A percentile compares a stretch with the other conserved stretches of the same genome.
phyloP scores from a whole-genome alignment of 352 stramenopile genomes.

The Phytophthora chlamydospora region DNA sequence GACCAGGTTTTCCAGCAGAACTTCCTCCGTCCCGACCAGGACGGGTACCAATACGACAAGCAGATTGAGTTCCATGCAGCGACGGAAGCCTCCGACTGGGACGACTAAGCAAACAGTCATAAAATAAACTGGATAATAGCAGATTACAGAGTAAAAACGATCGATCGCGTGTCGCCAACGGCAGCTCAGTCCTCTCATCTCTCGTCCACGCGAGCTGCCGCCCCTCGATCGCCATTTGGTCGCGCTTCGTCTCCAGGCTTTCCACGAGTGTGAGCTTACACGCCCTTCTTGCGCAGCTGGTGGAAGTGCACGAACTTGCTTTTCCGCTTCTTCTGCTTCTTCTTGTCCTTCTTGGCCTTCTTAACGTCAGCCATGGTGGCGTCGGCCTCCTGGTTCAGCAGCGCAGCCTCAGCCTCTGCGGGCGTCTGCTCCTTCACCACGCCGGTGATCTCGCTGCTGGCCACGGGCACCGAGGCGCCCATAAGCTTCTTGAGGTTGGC shows the following conservation, averaged over 20 bases:
- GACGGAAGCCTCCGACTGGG: constrained; percentile 64
- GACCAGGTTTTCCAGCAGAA: constrained; percentile 73
- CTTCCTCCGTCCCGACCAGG: constrained; percentile 58
- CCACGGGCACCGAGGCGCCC: constrained; percentile 54
- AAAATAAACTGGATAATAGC: constrained; percentile 61
- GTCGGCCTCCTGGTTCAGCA: constrained; percentile 58
- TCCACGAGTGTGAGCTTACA: constrained; percentile 45
- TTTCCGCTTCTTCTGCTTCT: constrained; percentile 66
- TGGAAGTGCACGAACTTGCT: constrained; percentile 90
- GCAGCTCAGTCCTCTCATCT: background rate
- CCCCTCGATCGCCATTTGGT: constrained; percentile 26
- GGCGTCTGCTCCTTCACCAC: constrained; percentile 39
- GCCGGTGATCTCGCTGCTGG: constrained; percentile 49
- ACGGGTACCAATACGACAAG: constrained; percentile 74
- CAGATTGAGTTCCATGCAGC: constrained; percentile 54
- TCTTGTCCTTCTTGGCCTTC: constrained; percentile 70
- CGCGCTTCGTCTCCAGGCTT: constrained; percentile 21
- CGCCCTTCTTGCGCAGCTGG: constrained; percentile 87
- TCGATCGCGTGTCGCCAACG: constrained; percentile 23
- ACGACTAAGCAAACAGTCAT: constrained; percentile 54
- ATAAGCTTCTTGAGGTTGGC: constrained; percentile 78
- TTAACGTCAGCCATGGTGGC: constrained; percentile 46
- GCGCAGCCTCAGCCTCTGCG: constrained; percentile 49
- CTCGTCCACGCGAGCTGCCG: background rate
- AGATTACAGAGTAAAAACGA: constrained; percentile 47